These are phyloP conservation scores for Neurospora sp. DNA, from an alignment of 495 filamentous ascomycete species.

Conservation along the genomic window DNA sequence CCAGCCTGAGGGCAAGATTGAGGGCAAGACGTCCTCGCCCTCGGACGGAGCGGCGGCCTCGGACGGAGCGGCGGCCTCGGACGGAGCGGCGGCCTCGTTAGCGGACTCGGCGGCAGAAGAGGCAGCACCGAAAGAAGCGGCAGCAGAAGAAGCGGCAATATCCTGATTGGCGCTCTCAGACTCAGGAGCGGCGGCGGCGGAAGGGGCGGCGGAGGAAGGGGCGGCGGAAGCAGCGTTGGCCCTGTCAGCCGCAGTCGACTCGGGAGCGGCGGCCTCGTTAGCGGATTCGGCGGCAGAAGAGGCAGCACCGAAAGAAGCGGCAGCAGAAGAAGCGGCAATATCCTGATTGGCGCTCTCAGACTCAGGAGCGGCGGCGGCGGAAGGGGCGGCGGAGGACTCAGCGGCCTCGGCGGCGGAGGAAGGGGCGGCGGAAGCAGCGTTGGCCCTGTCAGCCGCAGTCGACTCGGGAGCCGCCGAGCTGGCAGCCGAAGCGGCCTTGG, in stretches of 20 bases:
- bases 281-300: neutral
- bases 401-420: neutral
- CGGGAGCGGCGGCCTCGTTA: neutral
- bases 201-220: neutral
- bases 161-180: neutral
- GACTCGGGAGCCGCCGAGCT: neutral
- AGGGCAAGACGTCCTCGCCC: too few species aligned
- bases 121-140: neutral
- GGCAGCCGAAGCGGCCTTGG: neutral
- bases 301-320: neutral
- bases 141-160: neutral
- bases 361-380: neutral
- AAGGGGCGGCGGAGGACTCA: neutral
- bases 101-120: neutral
- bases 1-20: too few species aligned
- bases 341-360: neutral
- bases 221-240: neutral
- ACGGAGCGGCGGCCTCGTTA: neutral
- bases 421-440: neutral
- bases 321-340: neutral
- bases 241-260: neutral
- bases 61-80: neutral
- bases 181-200: neutral
- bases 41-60: neutral
- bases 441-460: neutral